These are phyloP conservation scores for Pleurostoma richardsiae DNA, from an alignment of 2,329 filamentous ascomycete genomes.

Conservation along the genomic window DNA sequence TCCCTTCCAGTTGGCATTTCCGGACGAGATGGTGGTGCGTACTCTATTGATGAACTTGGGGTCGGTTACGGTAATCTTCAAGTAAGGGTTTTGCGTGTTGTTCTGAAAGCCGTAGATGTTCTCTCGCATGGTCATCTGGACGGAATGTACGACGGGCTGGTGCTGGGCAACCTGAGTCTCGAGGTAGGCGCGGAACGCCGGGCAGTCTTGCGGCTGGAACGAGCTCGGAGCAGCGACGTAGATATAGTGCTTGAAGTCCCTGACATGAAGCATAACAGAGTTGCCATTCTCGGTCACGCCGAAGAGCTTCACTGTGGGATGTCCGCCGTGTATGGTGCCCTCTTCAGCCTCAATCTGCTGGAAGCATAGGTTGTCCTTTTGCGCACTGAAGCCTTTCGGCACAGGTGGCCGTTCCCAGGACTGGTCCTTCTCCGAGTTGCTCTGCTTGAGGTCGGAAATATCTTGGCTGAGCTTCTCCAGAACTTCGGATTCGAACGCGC, in stretches of 20 bases:
- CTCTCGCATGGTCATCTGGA: slow-evolving; percentile 78
- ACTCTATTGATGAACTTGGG: slow-evolving; percentile 78
- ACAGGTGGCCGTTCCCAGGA: slow-evolving; percentile 67
- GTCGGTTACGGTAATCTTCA: slow-evolving; percentile 90
- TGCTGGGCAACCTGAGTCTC: slow-evolving; percentile 73
- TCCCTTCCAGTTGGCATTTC: slow-evolving; percentile 81
- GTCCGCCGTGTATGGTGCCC: slow-evolving; percentile 72
- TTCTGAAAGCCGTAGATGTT: slow-evolving; percentile 94
- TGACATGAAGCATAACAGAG: slow-evolving; percentile 92
- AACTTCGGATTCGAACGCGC: slow-evolving; percentile 88
- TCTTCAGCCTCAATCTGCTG: slow-evolving; percentile 96
- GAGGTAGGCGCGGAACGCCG: slow-evolving; percentile 72
- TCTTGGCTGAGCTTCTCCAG: slow-evolving; percentile 95
- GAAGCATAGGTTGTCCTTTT: slow-evolving; percentile 71
- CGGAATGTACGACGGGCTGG: slow-evolving; percentile 70
- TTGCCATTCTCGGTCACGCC: slow-evolving; percentile 81
- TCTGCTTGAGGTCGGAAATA: slow-evolving; percentile 77
- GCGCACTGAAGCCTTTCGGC: slow-evolving; percentile 45
- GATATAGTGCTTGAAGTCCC: slow-evolving; percentile 92
- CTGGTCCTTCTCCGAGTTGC: slow-evolving; percentile 89
- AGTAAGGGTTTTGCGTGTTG: slow-evolving; percentile 83
- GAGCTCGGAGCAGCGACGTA: slow-evolving; percentile 84
- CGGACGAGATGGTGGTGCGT: slow-evolving; percentile 68
- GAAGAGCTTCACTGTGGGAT: slow-evolving; percentile 80
- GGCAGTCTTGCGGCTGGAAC: slow-evolving; percentile 75